Conservation (phyloP, 768 basidiomycete species). For the Pisolithus marmoratus region DNA sequence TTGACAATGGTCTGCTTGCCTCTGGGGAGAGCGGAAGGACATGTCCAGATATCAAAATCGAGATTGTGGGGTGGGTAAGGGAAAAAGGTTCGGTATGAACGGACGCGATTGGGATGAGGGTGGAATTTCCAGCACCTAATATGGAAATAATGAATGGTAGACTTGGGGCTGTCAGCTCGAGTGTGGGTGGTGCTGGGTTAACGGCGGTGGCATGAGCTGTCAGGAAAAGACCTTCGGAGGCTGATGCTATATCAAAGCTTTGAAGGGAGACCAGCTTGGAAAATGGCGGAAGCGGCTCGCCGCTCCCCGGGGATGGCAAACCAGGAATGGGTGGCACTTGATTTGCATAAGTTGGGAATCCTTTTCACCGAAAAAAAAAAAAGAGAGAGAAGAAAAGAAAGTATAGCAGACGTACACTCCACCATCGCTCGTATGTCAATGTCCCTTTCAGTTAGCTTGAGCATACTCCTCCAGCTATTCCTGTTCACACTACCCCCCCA, state of each 20-base stretch:
- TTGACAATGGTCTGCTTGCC: conserved; percentile 40
- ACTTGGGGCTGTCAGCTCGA: conserved; percentile 48
- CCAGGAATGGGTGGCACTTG: conserved; percentile 63
- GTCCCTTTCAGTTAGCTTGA: conserved; percentile 36
- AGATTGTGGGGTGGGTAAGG: conserved; percentile 65
- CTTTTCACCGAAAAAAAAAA: too few relatives aligned
- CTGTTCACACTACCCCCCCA: conserved; percentile 44
- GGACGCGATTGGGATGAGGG: conserved; percentile 44
- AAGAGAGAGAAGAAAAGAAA: background rate
- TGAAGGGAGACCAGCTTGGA: conserved; percentile 56
- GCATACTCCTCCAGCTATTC: conserved; percentile 42
- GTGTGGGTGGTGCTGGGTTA: conserved; percentile 47
- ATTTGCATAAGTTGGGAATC: conserved; percentile 2
- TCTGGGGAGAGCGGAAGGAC: conserved; percentile 50
- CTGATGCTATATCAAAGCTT: conserved; percentile 44
- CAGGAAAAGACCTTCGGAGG: conserved; percentile 33
- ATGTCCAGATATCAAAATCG: conserved; percentile 48
- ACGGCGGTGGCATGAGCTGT: conserved; percentile 51
- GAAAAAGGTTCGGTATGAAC: conserved; percentile 51
- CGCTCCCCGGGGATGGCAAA: conserved; percentile 52
- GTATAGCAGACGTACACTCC: conserved; percentile 40
- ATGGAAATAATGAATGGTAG: conserved; percentile 61
- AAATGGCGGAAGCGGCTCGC: conserved; percentile 47
- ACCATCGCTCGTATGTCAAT: conserved; percentile 43
- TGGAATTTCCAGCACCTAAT: conserved; percentile 25